These are phyloP conservation scores for Alternaria tenuissima DNA, from an alignment of 2,329 filamentous ascomycete species.

Conservation along the genomic window DNA sequence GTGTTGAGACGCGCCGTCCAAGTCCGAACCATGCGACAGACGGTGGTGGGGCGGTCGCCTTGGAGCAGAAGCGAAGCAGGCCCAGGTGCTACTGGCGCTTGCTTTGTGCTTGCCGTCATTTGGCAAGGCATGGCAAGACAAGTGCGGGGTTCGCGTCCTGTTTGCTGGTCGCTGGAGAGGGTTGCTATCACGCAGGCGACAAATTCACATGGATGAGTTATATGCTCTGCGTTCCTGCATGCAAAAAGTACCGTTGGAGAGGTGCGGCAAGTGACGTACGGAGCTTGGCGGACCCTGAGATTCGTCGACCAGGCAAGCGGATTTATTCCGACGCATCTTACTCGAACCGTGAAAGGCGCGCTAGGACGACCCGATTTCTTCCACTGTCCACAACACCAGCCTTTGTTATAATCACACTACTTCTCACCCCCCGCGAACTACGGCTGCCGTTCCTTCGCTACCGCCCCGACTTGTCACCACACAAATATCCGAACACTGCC, in stretches of 20 bases:
- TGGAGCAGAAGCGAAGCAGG: slow-evolving; percentile 4
- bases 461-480: slow-evolving; percentile 24
- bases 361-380: slow-evolving; percentile 20
- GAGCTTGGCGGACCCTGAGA: slow-evolving; percentile 13
- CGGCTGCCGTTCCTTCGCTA: slow-evolving; percentile 25
- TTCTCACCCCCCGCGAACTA: slow-evolving; percentile 15
- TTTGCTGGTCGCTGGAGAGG: background rate
- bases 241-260: background rate
- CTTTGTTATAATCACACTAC: slow-evolving; percentile 18
- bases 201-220: background rate
- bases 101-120: slow-evolving; percentile 12
- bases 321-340: slow-evolving; percentile 16
- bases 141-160: slow-evolving; percentile 2
- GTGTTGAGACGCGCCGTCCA: slow-evolving; percentile 19
- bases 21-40: slow-evolving; percentile 14
- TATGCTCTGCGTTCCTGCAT: slow-evolving; percentile 17
- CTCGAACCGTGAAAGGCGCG: slow-evolving; percentile 13
- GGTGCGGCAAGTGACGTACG: slow-evolving; percentile 17
- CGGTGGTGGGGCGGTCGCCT: slow-evolving; percentile 23
- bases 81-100: slow-evolving; percentile 14
- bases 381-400: slow-evolving; percentile 18
- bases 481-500: slow-evolving; percentile 8
- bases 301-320: slow-evolving; percentile 16
- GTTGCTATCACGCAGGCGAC: background rate
- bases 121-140: background rate